Evolutionary conservation across 2,329 filamentous ascomycete genomes (phyloP).

Genomic region (Ophiocordyceps robertsii): DNA sequence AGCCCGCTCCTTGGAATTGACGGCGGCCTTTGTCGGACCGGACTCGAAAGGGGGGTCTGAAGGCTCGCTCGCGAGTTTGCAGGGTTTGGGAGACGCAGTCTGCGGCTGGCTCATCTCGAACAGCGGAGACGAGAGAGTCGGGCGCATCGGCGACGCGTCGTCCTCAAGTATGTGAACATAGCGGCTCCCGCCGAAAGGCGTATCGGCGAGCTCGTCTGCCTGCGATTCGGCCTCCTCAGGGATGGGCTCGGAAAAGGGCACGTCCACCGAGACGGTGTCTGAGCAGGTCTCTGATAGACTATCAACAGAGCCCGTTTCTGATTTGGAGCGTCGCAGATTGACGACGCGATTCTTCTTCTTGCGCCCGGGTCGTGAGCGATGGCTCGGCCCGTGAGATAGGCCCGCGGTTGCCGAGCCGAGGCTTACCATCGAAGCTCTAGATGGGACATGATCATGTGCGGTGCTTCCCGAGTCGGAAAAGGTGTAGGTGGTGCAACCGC

Average conservation of each 20-base stretch:
- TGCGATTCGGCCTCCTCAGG: constrained; percentile 47
- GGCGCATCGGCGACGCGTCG: constrained; percentile 6
- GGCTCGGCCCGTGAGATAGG: constrained; percentile 47
- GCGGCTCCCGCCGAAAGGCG: constrained; percentile 24
- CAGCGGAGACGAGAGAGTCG: constrained; percentile 11
- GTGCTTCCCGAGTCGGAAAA: constrained; percentile 60
- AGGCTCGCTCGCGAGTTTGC: constrained; percentile 7
- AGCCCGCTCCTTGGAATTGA: constrained; percentile 13
- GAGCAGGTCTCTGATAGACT: constrained; percentile 34
- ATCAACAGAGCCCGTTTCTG: constrained; percentile 37
- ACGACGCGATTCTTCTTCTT: constrained; percentile 79
- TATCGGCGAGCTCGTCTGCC: constrained; percentile 11
- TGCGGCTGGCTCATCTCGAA: constrained; percentile 11
- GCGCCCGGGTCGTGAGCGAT: constrained; percentile 48
- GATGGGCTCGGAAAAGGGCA: constrained; percentile 49
- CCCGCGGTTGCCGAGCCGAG: constrained; percentile 47
- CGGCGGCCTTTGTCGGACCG: constrained; percentile 9
- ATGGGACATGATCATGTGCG: constrained; percentile 47
- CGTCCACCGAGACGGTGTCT: constrained; percentile 39
- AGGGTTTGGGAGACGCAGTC: constrained; percentile 9
- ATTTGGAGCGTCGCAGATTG: constrained; percentile 56
- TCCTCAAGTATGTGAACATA: constrained; percentile 17
- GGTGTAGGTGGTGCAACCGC: constrained; percentile 53
- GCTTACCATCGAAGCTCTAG: constrained; percentile 53
- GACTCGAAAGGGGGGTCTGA: background rate